Base-by-base conservation (phyloP, 345 rosid species). In the Arabidopsis suecica region DNA sequence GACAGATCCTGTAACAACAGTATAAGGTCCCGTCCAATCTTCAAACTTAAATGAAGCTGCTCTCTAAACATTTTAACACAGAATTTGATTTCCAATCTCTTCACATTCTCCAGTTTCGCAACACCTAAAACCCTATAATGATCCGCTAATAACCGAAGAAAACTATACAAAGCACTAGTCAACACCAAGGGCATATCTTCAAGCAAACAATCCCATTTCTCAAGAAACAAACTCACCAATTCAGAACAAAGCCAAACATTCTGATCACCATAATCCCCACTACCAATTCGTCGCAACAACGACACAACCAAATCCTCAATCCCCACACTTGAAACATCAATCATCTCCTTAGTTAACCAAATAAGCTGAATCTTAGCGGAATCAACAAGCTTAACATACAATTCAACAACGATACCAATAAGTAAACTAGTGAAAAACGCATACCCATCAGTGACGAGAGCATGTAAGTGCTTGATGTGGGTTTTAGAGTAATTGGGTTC, bases 181-280 rank as follows among this genome's bases (percentile, higher is more conserved):
- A 91, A 68, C 33, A 88, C 84, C 74, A 77, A 40, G 0, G 93
- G 88, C 28, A 74, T 66, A 67, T 88, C 95, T 57, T 87, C 83
- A 7, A 91, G 42, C 75, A 94, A 84, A 34, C 80, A 84, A 55
- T 72, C 77, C 88, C 89, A 88, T 40, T 91, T 78, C 28, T 75
- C 60, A 41, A 78, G 32, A 55, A 81, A 86, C 75, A 89, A 63
- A 25, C 58, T 82, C 56, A 81, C 93, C 67, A 87, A 48, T 79
- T 87, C 97, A 69, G 75, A 91, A 65, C 91, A 89, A 75, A 94
- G 78, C 93, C 91, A 91, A 73, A 88, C 65, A 83, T 90, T 91
- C 41, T 82, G 83, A 62, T 87, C 88, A 38, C 86, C 72, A 48
- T 81, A 87, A 77, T 94, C 98, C n/a, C 93, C 89, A 69, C 88